phyloP scores from a whole-genome alignment of 1,284 basidiomycete genomes.

The Cerioporus squamosus region DNA sequence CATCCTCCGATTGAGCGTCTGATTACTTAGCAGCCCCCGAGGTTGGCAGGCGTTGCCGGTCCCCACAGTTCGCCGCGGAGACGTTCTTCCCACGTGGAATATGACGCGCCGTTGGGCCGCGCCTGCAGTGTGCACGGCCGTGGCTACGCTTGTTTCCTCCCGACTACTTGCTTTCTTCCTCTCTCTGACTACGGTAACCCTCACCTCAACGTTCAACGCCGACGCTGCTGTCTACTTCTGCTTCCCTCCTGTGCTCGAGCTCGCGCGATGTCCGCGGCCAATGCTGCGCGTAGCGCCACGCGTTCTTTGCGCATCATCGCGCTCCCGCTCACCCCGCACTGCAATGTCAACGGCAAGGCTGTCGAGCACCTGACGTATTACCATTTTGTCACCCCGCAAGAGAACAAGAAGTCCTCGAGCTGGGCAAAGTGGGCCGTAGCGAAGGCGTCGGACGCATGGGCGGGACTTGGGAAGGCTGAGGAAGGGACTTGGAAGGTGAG shows the following conservation, averaged over 20 bases:
- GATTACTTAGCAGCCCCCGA: too few species aligned
- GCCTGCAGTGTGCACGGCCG: slow-evolving; percentile 9
- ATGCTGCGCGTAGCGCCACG: slow-evolving; percentile 25
- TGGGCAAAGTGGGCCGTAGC: slow-evolving; percentile 46
- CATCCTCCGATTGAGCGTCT: too few species aligned
- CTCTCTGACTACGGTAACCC: neutral
- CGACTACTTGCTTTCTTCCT: neutral
- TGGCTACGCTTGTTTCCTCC: neutral
- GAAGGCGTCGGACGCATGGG: slow-evolving; percentile 63
- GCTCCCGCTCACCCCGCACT: slow-evolving; percentile 40
- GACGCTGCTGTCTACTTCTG: neutral
- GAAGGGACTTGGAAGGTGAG: slow-evolving; percentile 72
- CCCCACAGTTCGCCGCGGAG: too few species aligned
- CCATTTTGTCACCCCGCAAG: slow-evolving; percentile 46
- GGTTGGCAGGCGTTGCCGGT: too few species aligned
- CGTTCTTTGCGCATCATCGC: slow-evolving; percentile 51
- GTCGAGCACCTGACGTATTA: slow-evolving; percentile 46
- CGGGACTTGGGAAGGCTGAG: slow-evolving; percentile 63
- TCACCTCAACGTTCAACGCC: too few species aligned
- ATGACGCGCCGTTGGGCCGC: slow-evolving; percentile 20
- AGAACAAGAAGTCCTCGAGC: slow-evolving; percentile 21
- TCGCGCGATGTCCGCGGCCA: slow-evolving; percentile 11
- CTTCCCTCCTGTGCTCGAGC: neutral
- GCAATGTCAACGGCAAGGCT: slow-evolving; percentile 16
- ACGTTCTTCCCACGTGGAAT: too few species aligned